Evolutionary conservation across 2,329 filamentous ascomycete genomes (phyloP), one percentile per base, ranked within the genome.

Genomic region (Aureobasidium vineae): DNA sequence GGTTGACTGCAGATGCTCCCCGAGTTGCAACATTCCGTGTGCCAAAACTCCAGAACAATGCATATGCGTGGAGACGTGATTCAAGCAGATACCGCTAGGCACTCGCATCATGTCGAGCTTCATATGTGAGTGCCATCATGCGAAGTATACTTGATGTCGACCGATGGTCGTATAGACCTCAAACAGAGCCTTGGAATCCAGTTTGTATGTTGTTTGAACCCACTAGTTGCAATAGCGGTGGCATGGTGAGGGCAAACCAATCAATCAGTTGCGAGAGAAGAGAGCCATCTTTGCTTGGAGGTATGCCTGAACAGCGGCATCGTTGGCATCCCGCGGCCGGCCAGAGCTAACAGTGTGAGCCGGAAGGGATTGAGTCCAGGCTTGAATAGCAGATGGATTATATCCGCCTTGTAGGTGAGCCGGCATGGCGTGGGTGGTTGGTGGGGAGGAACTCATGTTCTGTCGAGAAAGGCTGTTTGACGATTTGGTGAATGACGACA

Each of bases 241-340:
- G 19, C 6, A 31, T 11, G 13, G 49, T 19, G 3, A 4, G n/a
- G 16, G 49, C 49, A 33, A 52, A 21, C 23, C 57, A 38, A 5
- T 54, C 61, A 21, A 33, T 65, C 52, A 65, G 41, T 47, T 57
- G 23, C 41, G 49, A n/a, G 72, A 71, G 60, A 76, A 76, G 16
- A 77, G 70, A 7, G 73, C 72, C 72, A 76, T 69, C 69, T 77
- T 76, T 23, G 74, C 73, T 66, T 73, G 70, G n/a, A 76, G 67
- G 54, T 77, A 77, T 3, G 74, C 75, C 61, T 76, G 72, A 1
- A 76, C 69, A 45, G 71, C 70, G 7, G 73, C 70, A 63, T 74
- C 72, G 15, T 66, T 61, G 45, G 49, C 52, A 21, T 33, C 57
- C 16, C 15, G 45, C 8, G 53, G n/a, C 13, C 19, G 47, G 28